Base-by-base conservation (phyloP, 2,329 filamentous ascomycete genomes). In the Hypoxylon sp. region DNA sequence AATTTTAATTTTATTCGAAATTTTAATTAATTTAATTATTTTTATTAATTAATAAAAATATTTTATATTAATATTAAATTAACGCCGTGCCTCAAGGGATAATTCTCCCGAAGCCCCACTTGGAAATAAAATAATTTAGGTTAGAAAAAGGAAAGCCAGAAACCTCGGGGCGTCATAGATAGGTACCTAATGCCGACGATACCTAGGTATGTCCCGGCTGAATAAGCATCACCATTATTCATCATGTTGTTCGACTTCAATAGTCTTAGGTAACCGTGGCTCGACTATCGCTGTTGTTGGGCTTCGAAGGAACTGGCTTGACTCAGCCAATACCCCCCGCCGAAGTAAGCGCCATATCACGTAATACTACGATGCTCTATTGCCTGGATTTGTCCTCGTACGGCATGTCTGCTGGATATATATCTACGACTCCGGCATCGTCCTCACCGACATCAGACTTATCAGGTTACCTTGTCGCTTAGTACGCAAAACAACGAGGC, bases 71-170 rank as follows among this genome's bases (percentile, higher is more conserved):
- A n/a, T n/a, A n/a, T n/a, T n/a, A n/a, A n/a, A n/a, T n/a, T n/a
- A n/a, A n/a, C n/a, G n/a, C n/a, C n/a, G n/a, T n/a, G n/a, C n/a
- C n/a, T n/a, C n/a, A n/a, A n/a, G n/a, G n/a, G n/a, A n/a, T n/a
- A 26, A 13, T 6, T 32, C 13, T 34, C 2, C 32, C 32, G 13
- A 34, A 11, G 32, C 32, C 15, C 32, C 32, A 13, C 11, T 4
- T 34, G 6, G 32, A 59, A 49, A 44, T 58, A 59, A 54, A 51
- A 62, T 6, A 34, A 13, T n/a, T n/a, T n/a, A 34, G 13, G 28
- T 59, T 58, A 44, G 51, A 63, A 65, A 22, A 56, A 59, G 59
- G 62, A 65, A 17, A 62, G 41, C 47, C 51, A 37, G 37, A 30
- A 44, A 26, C 43, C 41, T 56, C 52, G 43, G 52, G 19, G 32